A percentile compares a stretch with the other conserved stretches of the same genome.
phyloP scores from a whole-genome alignment of 2,329 filamentous ascomycete genomes.

The Eutypa lata region DNA sequence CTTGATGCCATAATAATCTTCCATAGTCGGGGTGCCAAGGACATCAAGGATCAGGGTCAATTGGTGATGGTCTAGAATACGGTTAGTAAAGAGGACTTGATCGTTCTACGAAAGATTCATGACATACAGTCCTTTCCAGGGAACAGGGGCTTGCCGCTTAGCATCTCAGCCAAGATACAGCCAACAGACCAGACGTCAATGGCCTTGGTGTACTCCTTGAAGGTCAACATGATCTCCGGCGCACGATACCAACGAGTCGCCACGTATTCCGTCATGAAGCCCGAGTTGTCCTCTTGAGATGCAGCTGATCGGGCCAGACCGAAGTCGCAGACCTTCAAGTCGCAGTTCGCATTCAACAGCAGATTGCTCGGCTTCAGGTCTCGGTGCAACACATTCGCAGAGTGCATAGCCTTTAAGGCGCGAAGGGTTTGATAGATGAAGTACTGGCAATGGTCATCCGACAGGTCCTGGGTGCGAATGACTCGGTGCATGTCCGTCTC shows the following conservation, averaged over 20 bases:
- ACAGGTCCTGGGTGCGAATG: conserved; percentile 96
- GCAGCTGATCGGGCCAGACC: conserved; percentile 92
- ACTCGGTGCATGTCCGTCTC: conserved; percentile 99
- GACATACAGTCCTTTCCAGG: conserved; percentile 94
- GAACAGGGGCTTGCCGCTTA: conserved; percentile 96
- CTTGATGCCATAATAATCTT: conserved; percentile 99
- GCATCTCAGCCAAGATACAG: conserved; percentile 97
- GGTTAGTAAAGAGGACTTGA: conserved; percentile 10
- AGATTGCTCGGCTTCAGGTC: conserved; percentile 97
- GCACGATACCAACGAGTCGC: conserved; percentile 98
- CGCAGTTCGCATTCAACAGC: conserved; percentile 96
- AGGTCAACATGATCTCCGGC: conserved; percentile 99
- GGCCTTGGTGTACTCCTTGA: conserved; percentile 99
- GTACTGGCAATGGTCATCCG: conserved; percentile 99
- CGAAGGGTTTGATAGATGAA: conserved; percentile 99
- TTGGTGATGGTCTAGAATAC: conserved; percentile 81
- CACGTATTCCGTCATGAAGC: conserved; percentile 99
- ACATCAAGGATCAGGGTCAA: conserved; percentile 95
- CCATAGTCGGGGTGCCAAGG: conserved; percentile 97
- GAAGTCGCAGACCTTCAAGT: conserved; percentile 98
- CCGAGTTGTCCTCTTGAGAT: conserved; percentile 98
- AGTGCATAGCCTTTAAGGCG: conserved; percentile 98
- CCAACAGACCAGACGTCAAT: conserved; percentile 99
- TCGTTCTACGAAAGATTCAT: background rate
- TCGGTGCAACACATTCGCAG: conserved; percentile 93